phyloP scores from a whole-genome alignment of 345 rosid genomes.

The Gossypium anomalum region DNA sequence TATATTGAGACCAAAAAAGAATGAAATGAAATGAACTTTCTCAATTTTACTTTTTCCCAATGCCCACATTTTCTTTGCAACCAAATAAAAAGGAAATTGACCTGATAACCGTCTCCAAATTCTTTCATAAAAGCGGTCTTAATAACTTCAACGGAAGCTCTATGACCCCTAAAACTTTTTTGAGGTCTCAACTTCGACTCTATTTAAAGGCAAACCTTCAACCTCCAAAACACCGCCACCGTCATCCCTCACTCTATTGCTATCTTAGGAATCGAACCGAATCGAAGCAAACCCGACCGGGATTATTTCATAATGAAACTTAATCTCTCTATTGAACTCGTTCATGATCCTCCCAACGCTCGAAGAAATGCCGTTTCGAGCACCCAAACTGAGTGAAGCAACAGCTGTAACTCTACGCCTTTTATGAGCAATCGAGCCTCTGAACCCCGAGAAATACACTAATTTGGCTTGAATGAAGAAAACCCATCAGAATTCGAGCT shows the following conservation, averaged over 20 bases:
- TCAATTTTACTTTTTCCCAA: neutral
- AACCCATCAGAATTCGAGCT: no score
- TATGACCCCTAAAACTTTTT: conserved; percentile 44
- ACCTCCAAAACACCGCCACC: conserved; percentile 47
- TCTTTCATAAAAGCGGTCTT: conserved; percentile 55
- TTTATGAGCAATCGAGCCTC: no score
- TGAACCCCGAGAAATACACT: no score
- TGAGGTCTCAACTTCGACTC: conserved; percentile 47
- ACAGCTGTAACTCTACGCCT: no score
- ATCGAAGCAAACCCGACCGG: conserved; percentile 76
- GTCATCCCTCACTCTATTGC: conserved; percentile 42
- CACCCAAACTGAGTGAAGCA: no score
- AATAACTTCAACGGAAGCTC: no score
- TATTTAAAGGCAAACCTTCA: conserved; percentile 57
- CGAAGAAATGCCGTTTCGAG: conserved; percentile 14
- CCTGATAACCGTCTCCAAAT: conserved; percentile 90
- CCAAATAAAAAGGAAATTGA: conserved; percentile 28
- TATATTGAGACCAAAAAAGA: neutral
- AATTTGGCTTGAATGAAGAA: no score
- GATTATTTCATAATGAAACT: conserved; percentile 66
- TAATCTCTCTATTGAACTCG: conserved; percentile 55
- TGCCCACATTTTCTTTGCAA: conserved; percentile 7
- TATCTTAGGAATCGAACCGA: conserved; percentile 43
- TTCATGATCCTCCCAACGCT: conserved; percentile 34
- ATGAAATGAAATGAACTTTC: neutral